Base-by-base conservation (phyloP, 78 protist species). In the Chrysochromulina parva region DNA sequence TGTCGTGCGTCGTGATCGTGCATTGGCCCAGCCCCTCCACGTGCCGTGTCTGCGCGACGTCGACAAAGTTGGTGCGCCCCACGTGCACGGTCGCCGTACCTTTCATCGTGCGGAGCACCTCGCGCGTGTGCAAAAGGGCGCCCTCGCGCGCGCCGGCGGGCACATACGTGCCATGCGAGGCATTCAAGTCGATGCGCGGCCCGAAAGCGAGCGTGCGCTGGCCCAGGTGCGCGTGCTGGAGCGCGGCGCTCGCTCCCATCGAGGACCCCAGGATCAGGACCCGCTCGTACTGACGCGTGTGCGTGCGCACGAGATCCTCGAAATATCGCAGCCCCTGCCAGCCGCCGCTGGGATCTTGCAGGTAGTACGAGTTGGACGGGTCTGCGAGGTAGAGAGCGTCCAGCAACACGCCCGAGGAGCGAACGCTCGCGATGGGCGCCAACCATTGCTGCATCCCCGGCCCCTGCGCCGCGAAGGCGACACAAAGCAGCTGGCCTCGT, bases 391-490 rank as follows among this genome's bases (percentile, higher is more conserved):
- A 69, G 16, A 69, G 78, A 7, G 11, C 78, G 78, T 69, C 78
- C 10, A 69, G 78, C 50, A 1, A n/a, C 5, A 69, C 2, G 47
- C 78, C 78, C 10, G 78, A 2, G 53, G 78, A 2, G 50, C 78
- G 78, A 11, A 22, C 13, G 13, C 50, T 50, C 11, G 78, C 78
- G 47, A 11, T 2, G 5, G 78, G 53, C 78, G 19, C 78, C 1
- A 2, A 50, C 78, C 78, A 69, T 11, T 69, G 78, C 50, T 69
- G 78, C 78, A 69, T 11, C 16, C 78, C 78, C 11, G 78, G 78
- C 24, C 78, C 78, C 78, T 69, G 78, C 53, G 78, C 28, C 50
- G 78, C 16, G 48, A 69, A 28, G 50, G 78, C 78, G 78, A 69
- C 78, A 1, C 20, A 2, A 2, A 69, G 78, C 50, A 69, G 13